Conservation (phyloP, 2,329 filamentous ascomycete species). For the Didymella sp. region DNA sequence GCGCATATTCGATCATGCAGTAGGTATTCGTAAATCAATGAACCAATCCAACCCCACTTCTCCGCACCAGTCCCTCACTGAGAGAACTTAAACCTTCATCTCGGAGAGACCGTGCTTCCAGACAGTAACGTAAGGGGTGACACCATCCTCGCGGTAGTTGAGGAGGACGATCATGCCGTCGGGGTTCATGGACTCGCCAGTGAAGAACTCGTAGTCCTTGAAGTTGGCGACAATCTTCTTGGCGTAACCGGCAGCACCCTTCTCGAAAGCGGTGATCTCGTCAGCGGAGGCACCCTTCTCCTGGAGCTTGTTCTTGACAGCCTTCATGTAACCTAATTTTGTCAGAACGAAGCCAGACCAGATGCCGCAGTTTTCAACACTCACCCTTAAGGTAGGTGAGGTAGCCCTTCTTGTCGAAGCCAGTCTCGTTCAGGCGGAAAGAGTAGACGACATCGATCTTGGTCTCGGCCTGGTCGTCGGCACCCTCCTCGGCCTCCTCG, state of each 20-base stretch:
- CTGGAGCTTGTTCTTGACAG: conserved; percentile 77
- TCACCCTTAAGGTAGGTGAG: conserved; percentile 84
- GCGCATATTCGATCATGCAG: conserved; percentile 50
- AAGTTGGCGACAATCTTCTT: conserved; percentile 87
- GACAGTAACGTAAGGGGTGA: conserved; percentile 85
- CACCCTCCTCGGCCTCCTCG: conserved; percentile 79
- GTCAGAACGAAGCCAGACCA: conserved; percentile 12
- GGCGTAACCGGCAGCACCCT: conserved; percentile 73
- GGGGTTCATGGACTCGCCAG: conserved; percentile 89
- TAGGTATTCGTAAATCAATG: conserved; percentile 48
- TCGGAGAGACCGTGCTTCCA: conserved; percentile 94
- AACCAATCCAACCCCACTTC: conserved; percentile 32
- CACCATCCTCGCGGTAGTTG: conserved; percentile 96
- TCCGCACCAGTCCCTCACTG: conserved; percentile 12
- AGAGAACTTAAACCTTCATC: conserved; percentile 80
- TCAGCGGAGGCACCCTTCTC: conserved; percentile 60
- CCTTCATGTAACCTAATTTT: conserved; percentile 83
- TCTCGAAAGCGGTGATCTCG: conserved; percentile 80
- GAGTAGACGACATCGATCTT: conserved; percentile 95
- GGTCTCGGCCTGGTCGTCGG: conserved; percentile 72
- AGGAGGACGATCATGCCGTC: conserved; percentile 94
- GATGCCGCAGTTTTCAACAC: conserved; percentile 6
- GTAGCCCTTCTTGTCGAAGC: conserved; percentile 88
- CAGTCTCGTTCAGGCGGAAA: conserved; percentile 83
- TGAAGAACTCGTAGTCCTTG: conserved; percentile 96